These are phyloP conservation scores for Phellopilus nigrolimitatus DNA, from an alignment of 1,284 basidiomycete genomes.

Conservation along the genomic window DNA sequence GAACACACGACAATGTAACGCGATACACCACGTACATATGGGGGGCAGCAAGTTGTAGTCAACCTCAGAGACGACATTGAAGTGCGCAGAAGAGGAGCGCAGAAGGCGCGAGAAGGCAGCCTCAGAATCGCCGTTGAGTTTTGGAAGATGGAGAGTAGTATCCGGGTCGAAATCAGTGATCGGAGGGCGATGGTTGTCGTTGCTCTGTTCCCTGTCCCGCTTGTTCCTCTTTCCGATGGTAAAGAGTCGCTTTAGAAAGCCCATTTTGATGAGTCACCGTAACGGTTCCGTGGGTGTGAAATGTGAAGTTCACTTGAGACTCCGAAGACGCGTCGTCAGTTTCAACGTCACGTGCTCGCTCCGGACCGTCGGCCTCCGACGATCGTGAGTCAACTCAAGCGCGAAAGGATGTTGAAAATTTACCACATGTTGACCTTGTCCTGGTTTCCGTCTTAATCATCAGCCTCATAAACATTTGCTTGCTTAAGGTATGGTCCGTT, in stretches of 20 bases:
- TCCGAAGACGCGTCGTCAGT: too few relatives aligned
- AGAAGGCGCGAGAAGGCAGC: slow-evolving; percentile 54
- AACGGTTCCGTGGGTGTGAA: too few relatives aligned
- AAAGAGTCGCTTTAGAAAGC: slow-evolving; percentile 64
- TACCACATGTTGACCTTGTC: too few relatives aligned
- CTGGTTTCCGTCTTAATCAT: too few relatives aligned
- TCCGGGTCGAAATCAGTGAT: not conserved
- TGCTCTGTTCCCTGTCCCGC: slow-evolving; percentile 41
- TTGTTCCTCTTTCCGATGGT: slow-evolving; percentile 60
- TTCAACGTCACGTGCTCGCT: too few relatives aligned
- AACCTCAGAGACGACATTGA: slow-evolving; percentile 47
- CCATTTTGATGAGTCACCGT: too few relatives aligned
- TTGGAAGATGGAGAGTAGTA: slow-evolving; percentile 1
- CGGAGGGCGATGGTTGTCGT: not conserved
- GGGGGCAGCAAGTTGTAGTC: slow-evolving; percentile 57
- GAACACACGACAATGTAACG: slow-evolving; percentile 5
- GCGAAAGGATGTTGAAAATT: too few relatives aligned
- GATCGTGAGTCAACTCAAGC: too few relatives aligned
- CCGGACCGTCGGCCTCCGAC: too few relatives aligned
- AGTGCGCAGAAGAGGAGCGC: slow-evolving; percentile 66
- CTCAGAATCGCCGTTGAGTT: slow-evolving; percentile 46
- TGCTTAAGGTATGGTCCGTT: too few relatives aligned
- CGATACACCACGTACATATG: slow-evolving; percentile 48
- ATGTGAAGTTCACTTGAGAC: too few relatives aligned
- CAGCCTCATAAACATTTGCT: too few relatives aligned